phyloP scores from a whole-genome alignment of 257 asterid genomes.

The Primulina huaijiensis region DNA sequence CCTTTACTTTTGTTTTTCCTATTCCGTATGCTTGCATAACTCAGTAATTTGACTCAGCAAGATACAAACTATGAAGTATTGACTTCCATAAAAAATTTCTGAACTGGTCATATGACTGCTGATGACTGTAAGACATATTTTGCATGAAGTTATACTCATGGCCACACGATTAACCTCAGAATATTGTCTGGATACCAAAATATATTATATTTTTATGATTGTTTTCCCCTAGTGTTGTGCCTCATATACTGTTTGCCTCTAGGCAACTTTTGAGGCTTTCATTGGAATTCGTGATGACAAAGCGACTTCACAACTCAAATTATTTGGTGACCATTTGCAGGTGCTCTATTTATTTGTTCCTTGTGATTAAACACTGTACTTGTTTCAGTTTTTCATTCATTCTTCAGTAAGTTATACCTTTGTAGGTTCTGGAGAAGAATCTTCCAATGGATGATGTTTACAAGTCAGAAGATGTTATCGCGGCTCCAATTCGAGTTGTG shows the following conservation, averaged over 20 bases:
- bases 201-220: not conserved
- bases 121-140: not conserved
- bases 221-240: slow-evolving; percentile 6
- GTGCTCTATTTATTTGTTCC: slow-evolving; percentile 36
- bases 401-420: slow-evolving; percentile 22
- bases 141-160: slow-evolving; percentile 2
- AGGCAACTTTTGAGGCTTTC: slow-evolving; percentile 98
- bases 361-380: slow-evolving; percentile 16
- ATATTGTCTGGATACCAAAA: slow-evolving; percentile 2
- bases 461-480: slow-evolving; percentile 72
- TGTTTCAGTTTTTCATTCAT: slow-evolving; percentile 12
- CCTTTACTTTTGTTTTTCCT: not conserved
- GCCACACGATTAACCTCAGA: not conserved
- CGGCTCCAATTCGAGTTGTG: slow-evolving; percentile 95
- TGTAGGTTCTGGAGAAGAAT: slow-evolving; percentile 82
- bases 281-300: slow-evolving; percentile 82
- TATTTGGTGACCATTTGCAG: slow-evolving; percentile 88
- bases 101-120: slow-evolving; percentile 6
- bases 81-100: not conserved
- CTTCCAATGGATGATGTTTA: slow-evolving; percentile 82
- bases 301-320: slow-evolving; percentile 83
- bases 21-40: not conserved
- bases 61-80: not conserved
- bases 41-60: not conserved
- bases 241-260: slow-evolving; percentile 26